Evolutionary conservation across 106 monocot genomes (phyloP).

Genomic region (Alisma plantagoaquatica): DNA sequence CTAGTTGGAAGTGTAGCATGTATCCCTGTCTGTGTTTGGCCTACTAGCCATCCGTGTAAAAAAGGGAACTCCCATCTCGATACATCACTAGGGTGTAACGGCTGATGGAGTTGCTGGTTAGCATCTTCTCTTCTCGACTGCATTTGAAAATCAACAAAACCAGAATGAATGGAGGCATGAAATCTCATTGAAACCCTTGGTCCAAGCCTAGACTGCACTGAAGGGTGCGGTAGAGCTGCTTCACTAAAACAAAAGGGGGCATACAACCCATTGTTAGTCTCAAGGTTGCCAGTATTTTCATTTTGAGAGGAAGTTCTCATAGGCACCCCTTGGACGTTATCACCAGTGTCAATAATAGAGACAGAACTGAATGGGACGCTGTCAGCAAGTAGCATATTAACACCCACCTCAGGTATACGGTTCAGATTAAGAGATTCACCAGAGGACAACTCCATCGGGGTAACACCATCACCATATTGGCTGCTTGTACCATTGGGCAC

Average conservation of each 20-base stretch:
- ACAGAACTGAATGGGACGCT: slow-evolving; percentile 11
- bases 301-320: no score
- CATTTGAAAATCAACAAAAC: slow-evolving; percentile 41
- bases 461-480: slow-evolving; percentile 9
- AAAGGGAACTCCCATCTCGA: slow-evolving; percentile 73
- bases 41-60: slow-evolving; percentile 85
- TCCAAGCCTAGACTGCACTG: slow-evolving; percentile 14
- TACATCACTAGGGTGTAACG: slow-evolving; percentile 51
- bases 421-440: slow-evolving; percentile 14
- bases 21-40: slow-evolving; percentile 45
- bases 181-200: slow-evolving; percentile 1
- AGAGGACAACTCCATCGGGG: slow-evolving; percentile 40
- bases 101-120: slow-evolving; percentile 49
- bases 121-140: slow-evolving; percentile 46
- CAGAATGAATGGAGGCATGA: slow-evolving; percentile 13
- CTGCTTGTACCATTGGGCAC: no score
- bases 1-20: slow-evolving; percentile 1
- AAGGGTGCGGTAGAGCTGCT: slow-evolving; percentile 1
- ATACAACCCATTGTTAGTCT: no score
- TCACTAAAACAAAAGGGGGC: no score
- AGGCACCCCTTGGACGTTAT: slow-evolving; percentile 7
- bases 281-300: no score
- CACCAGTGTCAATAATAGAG: slow-evolving; percentile 11
- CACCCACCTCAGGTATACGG: slow-evolving; percentile 10
- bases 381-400: slow-evolving; percentile 10